These are phyloP conservation scores for Phenoliferia sp. DNA, from an alignment of 1,284 basidiomycete genomes.

Conservation along the genomic window DNA sequence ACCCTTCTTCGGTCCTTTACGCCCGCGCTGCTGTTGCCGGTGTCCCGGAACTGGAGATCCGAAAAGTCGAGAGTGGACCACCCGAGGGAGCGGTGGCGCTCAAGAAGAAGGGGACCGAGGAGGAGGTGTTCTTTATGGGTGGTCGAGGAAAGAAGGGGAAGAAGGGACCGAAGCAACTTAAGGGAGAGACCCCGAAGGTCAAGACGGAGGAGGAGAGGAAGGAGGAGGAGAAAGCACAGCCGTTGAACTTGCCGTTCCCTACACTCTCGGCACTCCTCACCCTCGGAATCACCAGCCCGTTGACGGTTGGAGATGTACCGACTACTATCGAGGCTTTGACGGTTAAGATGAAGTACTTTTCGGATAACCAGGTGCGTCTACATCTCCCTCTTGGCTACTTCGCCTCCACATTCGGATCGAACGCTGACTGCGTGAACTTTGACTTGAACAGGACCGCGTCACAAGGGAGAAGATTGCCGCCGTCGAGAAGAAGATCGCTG, in stretches of 20 bases:
- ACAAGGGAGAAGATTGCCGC: slow-evolving; percentile 59
- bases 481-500: slow-evolving; percentile 47
- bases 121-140: slow-evolving; percentile 76
- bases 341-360: slow-evolving; percentile 92
- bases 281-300: slow-evolving; percentile 86
- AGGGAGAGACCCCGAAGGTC: slow-evolving; percentile 7
- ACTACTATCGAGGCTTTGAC: slow-evolving; percentile 85
- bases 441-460: slow-evolving; percentile 42
- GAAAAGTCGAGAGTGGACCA: slow-evolving; percentile 69
- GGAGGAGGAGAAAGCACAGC: slow-evolving; percentile 4
- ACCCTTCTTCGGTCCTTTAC: slow-evolving; percentile 40
- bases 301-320: slow-evolving; percentile 68
- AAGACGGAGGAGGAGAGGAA: neutral
- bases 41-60: slow-evolving; percentile 74
- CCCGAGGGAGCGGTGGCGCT: slow-evolving; percentile 63
- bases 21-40: slow-evolving; percentile 35
- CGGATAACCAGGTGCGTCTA: slow-evolving; percentile 54
- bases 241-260: slow-evolving; percentile 74
- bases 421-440: slow-evolving; percentile 41
- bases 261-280: slow-evolving; percentile 81
- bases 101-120: slow-evolving; percentile 83
- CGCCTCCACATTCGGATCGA: slow-evolving; percentile 40
- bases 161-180: slow-evolving; percentile 50
- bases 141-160: slow-evolving; percentile 65
- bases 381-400: slow-evolving; percentile 48